A percentile compares a stretch with the other conserved stretches of the same genome.
Evolutionary conservation across 1,139 yeast species (phyloP).

Genomic region (Candida glucosophila): DNA sequence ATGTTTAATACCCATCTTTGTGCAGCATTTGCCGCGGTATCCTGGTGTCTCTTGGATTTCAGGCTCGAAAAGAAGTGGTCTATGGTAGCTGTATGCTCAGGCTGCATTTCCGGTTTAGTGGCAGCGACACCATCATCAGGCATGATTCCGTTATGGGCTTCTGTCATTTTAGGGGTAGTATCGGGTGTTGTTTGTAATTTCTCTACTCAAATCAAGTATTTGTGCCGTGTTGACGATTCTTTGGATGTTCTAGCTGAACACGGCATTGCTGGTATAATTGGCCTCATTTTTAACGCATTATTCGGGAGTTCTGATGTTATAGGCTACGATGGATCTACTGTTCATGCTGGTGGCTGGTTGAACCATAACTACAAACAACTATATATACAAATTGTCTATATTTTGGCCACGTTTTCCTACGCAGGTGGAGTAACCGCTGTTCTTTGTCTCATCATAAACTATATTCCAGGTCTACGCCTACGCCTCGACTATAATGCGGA

Average conservation of each 20-base stretch:
- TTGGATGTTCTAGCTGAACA: slow-evolving; percentile 96
- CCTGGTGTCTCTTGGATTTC: slow-evolving; percentile 89
- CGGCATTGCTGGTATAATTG: slow-evolving; percentile 92
- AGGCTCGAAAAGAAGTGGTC: slow-evolving; percentile 87
- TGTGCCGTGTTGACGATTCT: slow-evolving; percentile 80
- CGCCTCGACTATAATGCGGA: slow-evolving; percentile 83
- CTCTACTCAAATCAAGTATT: slow-evolving; percentile 78
- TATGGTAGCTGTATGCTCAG: slow-evolving; percentile 92
- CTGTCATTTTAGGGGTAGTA: slow-evolving; percentile 73
- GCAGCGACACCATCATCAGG: slow-evolving; percentile 97
- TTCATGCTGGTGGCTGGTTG: slow-evolving; percentile 86
- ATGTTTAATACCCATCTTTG: slow-evolving; percentile 87
- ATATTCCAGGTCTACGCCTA: slow-evolving; percentile 74
- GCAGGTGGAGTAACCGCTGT: slow-evolving; percentile 71
- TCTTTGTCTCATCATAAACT: slow-evolving; percentile 64
- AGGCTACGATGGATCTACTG: slow-evolving; percentile 80
- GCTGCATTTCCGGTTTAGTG: slow-evolving; percentile 88
- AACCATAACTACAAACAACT: slow-evolving; percentile 86
- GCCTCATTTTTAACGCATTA: slow-evolving; percentile 77
- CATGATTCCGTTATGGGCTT: slow-evolving; percentile 84
- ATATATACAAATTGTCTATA: slow-evolving; percentile 81
- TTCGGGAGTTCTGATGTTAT: slow-evolving; percentile 84
- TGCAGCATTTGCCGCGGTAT: slow-evolving; percentile 84
- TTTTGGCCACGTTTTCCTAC: slow-evolving; percentile 67
- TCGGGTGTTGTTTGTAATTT: slow-evolving; percentile 85